These are phyloP conservation scores for Russula abietina DNA, from an alignment of 768 basidiomycete genomes.

Conservation along the genomic window DNA sequence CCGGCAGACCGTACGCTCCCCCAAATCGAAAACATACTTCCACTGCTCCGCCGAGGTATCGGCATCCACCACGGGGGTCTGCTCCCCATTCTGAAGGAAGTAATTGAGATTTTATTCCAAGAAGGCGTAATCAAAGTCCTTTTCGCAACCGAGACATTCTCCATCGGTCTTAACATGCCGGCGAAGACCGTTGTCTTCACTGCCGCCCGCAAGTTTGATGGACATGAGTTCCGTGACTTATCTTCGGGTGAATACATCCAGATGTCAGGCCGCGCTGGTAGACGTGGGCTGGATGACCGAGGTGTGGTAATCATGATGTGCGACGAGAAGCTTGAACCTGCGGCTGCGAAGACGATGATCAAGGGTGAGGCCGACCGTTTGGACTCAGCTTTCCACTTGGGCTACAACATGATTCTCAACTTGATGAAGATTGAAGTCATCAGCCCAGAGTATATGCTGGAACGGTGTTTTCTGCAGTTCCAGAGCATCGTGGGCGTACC, in stretches of 20 bases:
- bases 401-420: slow-evolving; percentile 99
- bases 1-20: slow-evolving; percentile 84
- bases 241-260: slow-evolving; percentile 98
- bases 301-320: slow-evolving; percentile 99
- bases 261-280: slow-evolving; percentile 97
- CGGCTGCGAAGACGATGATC: slow-evolving; percentile 91
- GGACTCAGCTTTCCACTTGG: slow-evolving; percentile 96
- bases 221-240: slow-evolving; percentile 86
- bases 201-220: slow-evolving; percentile 91
- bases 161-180: slow-evolving; percentile 98
- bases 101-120: slow-evolving; percentile 98
- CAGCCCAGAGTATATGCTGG: slow-evolving; percentile 97
- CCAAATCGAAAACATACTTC: slow-evolving; percentile 88
- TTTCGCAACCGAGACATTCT: slow-evolving; percentile 98
- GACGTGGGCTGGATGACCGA: slow-evolving; percentile 95
- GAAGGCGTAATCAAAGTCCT: slow-evolving; percentile 97
- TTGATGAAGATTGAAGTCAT: slow-evolving; percentile 98
- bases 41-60: slow-evolving; percentile 88
- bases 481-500: slow-evolving; percentile 94
- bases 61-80: slow-evolving; percentile 98
- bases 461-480: slow-evolving; percentile 97
- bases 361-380: slow-evolving; percentile 96
- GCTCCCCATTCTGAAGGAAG: slow-evolving; percentile 95
- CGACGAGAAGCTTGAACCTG: slow-evolving; percentile 94
- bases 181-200: slow-evolving; percentile 99